Base-by-base conservation (phyloP, 768 basidiomycete genomes). In the Boletales sp. region DNA sequence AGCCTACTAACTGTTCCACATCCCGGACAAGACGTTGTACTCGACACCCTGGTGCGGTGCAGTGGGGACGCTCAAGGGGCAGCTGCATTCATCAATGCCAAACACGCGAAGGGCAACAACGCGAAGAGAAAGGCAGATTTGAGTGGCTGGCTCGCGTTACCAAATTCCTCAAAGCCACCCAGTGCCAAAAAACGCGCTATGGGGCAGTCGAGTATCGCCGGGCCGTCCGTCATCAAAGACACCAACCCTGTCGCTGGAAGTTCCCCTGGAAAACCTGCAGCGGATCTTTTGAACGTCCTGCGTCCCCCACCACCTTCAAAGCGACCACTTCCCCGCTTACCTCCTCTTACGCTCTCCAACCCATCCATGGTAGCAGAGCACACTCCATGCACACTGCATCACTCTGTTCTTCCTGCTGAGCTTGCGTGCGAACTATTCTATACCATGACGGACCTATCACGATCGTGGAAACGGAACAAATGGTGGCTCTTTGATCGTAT, bases 401-500 rank as follows among this genome's bases (percentile, higher is more conserved):
- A 72, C 15, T 80, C 83, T 12, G 62, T 87, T 18, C 76, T 92
- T 10, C 87, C 90, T 8, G 77, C 81, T 3, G 84, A 89, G 41
- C 77, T 92, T 15, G 90, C 90, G 0, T 89, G 80, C 62, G 74
- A 73, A 43, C 71, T 92, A 18, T 92, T 88, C 65, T 83, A 90
- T 54, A 75, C 74, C 0, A 84, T 92, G 86, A 52, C 85, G 13
- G 74, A 82, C 42, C 69, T 74, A 14, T 82, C 88, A 17, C 72
- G 68, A 36, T 58, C 66, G 8, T 92, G 89, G 90, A 70, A 77
- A 53, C 72, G 81, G 43, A 89, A 87, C 53, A 87, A 83, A 57
- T 92, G 90, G 90, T 91, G 84, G 84, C 74, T 92, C 17, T 85
- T 88, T 65, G 88, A 92, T 59, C 75, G 83, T 18, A 53, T 91